Base-by-base conservation (phyloP, 2,329 filamentous ascomycete genomes). In the Fusarium duplospermum region DNA sequence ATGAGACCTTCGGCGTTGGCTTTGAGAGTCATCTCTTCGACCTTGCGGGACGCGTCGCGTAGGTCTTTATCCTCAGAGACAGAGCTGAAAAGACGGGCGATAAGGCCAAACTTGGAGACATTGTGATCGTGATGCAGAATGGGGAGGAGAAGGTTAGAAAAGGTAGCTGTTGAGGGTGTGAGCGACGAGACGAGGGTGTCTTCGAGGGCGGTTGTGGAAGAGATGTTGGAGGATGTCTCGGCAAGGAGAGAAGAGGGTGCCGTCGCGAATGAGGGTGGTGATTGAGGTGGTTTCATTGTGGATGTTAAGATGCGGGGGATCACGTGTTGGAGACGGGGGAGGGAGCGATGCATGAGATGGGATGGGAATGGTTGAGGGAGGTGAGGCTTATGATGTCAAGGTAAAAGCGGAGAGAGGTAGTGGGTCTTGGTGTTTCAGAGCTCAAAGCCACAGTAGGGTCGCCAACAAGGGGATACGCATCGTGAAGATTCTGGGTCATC, bases 201-300 rank as follows among this genome's bases (percentile, higher is more conserved):
- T 42, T 79, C 64, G 0, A 80, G 70, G 2, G 66, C 50, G 1
- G 36, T 69, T 35, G 77, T 73, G n/a, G 63, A 38, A 16, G 59
- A 29, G 22, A 78, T 73, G 70, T 77, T 69, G 76, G 92, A 87
- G 1, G 62, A 64, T 16, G 73, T 75, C 45, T 71, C 62, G 10
- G 40, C 42, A 47, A 78, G 70, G 10, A 80, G 71, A 14, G 64
- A 40, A 0, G 64, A 61, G 4, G 73, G 71, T 4, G 69, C 54
- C 16, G 64, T 18, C 22, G 66, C 60, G 63, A 80, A 80, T 45
- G 57, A 67, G 1, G 78, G 75, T 0, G 78, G 77, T 13, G 58
- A 4, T 11, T 80, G 76, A 0, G 77, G 78, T 1, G 77, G 76
- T n/a, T 59, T 16, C 77, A 77, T 77, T 47, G 13, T 57, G 40